Base-by-base conservation (phyloP, 225 moss, liverwort and hornwort species). In the Physcomitrium patens region DNA sequence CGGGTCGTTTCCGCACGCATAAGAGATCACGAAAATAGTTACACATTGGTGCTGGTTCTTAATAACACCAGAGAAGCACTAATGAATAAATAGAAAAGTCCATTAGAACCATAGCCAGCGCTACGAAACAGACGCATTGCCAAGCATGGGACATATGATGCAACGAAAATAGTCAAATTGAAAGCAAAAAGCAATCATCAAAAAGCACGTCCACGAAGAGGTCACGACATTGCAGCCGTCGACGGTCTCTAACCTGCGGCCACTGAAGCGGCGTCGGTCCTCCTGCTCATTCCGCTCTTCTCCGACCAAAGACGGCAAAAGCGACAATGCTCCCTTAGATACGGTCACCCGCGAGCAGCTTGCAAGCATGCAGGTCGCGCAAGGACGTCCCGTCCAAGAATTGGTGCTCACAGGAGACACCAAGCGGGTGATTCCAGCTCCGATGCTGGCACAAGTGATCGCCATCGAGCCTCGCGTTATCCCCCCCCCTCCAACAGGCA, bases 371-470 rank as follows among this genome's bases (percentile, higher is more conserved):
- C 31, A 20, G 9, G 57, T 42, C 22, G 47, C 62, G 73, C 50
- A 31, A 45, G 63, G 23, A 62, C 47, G 47, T 15, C 74, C 31
- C 46, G 62, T 27, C 49, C 55, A 64, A 22, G 46, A 64, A 54
- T 13, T 62, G 19, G 16, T 44, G 31, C 19, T 20, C 24, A 28
- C 51, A 19, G 68, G 67, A 19, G 63, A 68, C 68, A 75, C 63
- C 74, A 75, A n/a, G 56, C 69, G 69, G 5, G 53, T 57, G 23
- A 64, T 80, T 11, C 42, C 75, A 69, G 63, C 43, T 18, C 63
- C 69, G 57, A 65, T 45, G 69, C 69, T 56, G 12, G 69, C 49
- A 49, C 57, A 75, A 26, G 64, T 69, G 48, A 80, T 49, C 80
- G 75, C 75, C 80, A 80, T 80, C 26, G 56, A 46, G 27, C 67